Evolutionary conservation across 495 filamentous ascomycete genomes (phyloP).

Genomic region (Aspergillus bertholletiae): DNA sequence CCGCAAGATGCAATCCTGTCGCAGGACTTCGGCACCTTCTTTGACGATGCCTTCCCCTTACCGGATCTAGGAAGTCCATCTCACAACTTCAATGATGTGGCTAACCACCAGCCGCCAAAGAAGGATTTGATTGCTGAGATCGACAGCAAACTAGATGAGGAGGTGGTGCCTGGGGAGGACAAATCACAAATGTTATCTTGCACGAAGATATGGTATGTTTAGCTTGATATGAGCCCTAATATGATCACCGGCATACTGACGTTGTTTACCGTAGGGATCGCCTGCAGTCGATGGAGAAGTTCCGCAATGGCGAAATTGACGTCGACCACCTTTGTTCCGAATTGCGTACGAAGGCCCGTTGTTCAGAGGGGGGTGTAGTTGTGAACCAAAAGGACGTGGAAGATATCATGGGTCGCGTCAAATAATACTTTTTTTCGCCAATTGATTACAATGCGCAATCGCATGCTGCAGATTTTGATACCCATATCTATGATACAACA

Average conservation of each 20-base stretch:
- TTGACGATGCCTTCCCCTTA: conserved; percentile 81
- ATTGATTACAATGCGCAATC: not conserved
- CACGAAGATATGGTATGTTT: conserved; percentile 85
- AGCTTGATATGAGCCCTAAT: not conserved
- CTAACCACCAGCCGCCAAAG: conserved; percentile 49
- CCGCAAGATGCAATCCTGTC: conserved; percentile 70
- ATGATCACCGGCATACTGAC: conserved; percentile 19
- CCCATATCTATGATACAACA: conserved; percentile 25
- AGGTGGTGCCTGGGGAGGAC: conserved; percentile 64
- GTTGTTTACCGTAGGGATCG: conserved; percentile 67
- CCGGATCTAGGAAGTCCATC: conserved; percentile 74
- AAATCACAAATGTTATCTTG: conserved; percentile 69
- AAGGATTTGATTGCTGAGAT: conserved; percentile 70
- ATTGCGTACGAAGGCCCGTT: conserved; percentile 93
- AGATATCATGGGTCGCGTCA: conserved; percentile 61
- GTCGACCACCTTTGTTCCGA: conserved; percentile 91
- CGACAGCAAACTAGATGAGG: conserved; percentile 63
- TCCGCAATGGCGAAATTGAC: conserved; percentile 83
- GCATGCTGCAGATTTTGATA: conserved; percentile 2
- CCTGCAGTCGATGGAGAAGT: conserved; percentile 80
- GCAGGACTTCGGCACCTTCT: conserved; percentile 73
- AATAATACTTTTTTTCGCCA: conserved; percentile 13
- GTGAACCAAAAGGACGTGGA: conserved; percentile 88
- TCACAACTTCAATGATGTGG: conserved; percentile 54
- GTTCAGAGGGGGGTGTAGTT: conserved; percentile 88